These are phyloP conservation scores for Fusarium sp. DNA, from an alignment of 2,329 filamentous ascomycete genomes.

Conservation along the genomic window DNA sequence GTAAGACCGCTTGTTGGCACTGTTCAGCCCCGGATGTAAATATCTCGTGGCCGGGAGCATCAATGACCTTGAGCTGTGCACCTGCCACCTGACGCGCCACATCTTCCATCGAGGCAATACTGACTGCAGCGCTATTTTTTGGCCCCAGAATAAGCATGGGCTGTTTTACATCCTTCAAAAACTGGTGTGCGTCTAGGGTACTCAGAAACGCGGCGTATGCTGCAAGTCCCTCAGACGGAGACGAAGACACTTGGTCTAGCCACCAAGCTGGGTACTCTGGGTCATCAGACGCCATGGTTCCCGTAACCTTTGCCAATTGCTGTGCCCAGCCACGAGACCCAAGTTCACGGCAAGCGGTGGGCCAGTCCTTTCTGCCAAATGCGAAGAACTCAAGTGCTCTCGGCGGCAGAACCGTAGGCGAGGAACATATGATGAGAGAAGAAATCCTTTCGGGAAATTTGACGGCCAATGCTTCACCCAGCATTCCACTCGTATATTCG, in stretches of 20 bases:
- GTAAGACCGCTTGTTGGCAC: neutral
- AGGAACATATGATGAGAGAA: neutral
- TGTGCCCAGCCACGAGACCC: neutral
- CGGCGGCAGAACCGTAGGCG: neutral
- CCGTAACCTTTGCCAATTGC: neutral
- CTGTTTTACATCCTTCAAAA: neutral
- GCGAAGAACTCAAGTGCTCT: neutral
- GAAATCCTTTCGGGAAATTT: neutral
- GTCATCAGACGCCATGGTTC: neutral
- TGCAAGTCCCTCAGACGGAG: neutral
- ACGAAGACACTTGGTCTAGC: neutral
- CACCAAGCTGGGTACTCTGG: neutral
- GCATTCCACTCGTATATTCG: neutral
- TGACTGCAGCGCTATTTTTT: neutral
- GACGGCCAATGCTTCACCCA: neutral
- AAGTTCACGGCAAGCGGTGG: neutral
- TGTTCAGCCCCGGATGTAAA: neutral
- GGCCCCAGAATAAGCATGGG: neutral
- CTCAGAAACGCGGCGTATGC: neutral
- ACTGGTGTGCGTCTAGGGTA: neutral
- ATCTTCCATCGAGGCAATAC: neutral
- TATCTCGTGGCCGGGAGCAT: neutral
- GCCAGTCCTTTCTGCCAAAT: neutral
- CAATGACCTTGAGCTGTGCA: neutral
- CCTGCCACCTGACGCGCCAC: neutral